Percentiles rank a stretch among this genome's conserved stretches.
Conservation (phyloP, 2,329 filamentous ascomycete genomes). For the Calycina herbarum region DNA sequence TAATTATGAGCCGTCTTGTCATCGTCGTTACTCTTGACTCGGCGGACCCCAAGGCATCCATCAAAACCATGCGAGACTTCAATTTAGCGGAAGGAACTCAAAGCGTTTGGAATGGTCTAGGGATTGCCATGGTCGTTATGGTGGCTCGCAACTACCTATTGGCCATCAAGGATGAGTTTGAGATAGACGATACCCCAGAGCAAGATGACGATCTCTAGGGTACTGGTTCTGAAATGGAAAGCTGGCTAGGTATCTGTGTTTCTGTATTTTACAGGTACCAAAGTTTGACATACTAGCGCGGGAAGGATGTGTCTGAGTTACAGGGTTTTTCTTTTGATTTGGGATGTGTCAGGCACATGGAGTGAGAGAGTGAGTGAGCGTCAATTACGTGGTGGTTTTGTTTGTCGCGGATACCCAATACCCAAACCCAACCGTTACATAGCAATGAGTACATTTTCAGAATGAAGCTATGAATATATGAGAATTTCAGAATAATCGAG, state of each 20-base stretch:
- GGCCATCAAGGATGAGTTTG: constrained; percentile 34
- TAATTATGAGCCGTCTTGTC: constrained; percentile 32
- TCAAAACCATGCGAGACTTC: constrained; percentile 33
- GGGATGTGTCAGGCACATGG: not conserved
- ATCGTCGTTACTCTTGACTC: constrained; percentile 38
- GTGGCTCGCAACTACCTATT: constrained; percentile 36
- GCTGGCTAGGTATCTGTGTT: not conserved
- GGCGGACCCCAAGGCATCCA: constrained; percentile 27
- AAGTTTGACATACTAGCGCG: not conserved
- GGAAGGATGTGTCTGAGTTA: not conserved
- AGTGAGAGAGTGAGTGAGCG: not conserved
- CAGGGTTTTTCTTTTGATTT: not conserved
- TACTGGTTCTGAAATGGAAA: not conserved
- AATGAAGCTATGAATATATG: too few species aligned
- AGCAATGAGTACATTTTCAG: not conserved
- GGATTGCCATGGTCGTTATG: constrained; percentile 36
- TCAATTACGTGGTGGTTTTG: not conserved
- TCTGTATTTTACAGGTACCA: not conserved
- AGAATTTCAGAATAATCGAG: too few species aligned
- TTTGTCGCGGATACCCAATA: constrained; percentile 4
- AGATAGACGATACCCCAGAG: constrained; percentile 25
- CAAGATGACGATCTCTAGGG: constrained; percentile 28
- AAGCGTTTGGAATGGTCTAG: constrained; percentile 40
- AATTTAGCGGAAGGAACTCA: constrained; percentile 33
- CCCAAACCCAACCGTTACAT: constrained; percentile 1